Evolutionary conservation across 495 filamentous ascomycete species (phyloP).

Genomic region (Xylaria palmicola): DNA sequence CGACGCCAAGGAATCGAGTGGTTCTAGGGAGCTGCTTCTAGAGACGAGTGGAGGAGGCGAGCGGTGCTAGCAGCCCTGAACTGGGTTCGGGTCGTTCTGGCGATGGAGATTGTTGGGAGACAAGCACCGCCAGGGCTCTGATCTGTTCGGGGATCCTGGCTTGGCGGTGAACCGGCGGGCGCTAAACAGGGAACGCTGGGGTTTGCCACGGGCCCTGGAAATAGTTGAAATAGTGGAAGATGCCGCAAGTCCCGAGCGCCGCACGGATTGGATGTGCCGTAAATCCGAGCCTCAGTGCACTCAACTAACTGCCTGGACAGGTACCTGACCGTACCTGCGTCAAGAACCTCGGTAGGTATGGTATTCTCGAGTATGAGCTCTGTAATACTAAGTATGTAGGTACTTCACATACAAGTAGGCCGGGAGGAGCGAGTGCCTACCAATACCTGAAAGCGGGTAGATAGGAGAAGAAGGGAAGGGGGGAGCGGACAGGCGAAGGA

Average conservation of each 20-base stretch:
- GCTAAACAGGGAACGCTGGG: constrained; percentile 2
- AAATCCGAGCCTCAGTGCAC: constrained; percentile 13
- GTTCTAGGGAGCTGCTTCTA: not conserved
- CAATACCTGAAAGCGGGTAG: too few species aligned
- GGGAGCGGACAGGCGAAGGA: too few species aligned
- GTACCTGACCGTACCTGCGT: too few species aligned
- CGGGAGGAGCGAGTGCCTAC: too few species aligned
- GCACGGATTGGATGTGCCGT: not conserved
- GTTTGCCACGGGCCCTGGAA: not conserved
- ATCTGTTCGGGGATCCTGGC: not conserved
- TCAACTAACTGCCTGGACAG: too few species aligned
- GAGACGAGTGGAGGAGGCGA: not conserved
- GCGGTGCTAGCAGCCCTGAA: not conserved
- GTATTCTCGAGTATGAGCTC: too few species aligned
- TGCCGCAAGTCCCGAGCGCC: constrained; percentile 7
- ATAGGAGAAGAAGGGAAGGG: too few species aligned
- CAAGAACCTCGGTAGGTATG: too few species aligned
- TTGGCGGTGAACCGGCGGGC: constrained; percentile 3
- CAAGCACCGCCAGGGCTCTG: not conserved
- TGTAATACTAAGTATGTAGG: too few species aligned
- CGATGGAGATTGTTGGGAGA: not conserved
- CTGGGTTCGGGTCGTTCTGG: not conserved
- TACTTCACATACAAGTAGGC: too few species aligned
- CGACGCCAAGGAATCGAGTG: constrained; percentile 8
- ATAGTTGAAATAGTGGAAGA: not conserved